phyloP scores from a whole-genome alignment of 345 rosid species.

The Nasturtium officinale region DNA sequence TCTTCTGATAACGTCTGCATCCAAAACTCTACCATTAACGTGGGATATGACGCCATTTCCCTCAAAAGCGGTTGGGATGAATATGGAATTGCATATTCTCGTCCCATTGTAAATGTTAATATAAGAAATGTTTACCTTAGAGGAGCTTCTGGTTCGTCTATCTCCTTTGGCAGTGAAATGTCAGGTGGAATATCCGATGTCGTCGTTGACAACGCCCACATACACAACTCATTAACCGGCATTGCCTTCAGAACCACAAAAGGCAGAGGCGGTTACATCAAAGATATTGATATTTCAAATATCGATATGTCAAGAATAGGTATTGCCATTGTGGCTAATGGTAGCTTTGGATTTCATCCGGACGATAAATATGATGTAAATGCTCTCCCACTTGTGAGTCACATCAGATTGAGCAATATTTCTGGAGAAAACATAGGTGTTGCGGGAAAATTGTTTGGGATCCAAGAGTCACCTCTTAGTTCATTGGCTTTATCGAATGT shows the following conservation, averaged over 20 bases:
- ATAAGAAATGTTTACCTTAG: slow-evolving; percentile 47
- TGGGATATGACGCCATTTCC: slow-evolving; percentile 61
- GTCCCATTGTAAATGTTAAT: slow-evolving; percentile 47
- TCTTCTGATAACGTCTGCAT: slow-evolving; percentile 62
- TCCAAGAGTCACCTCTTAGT: slow-evolving; percentile 52
- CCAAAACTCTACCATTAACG: slow-evolving; percentile 54
- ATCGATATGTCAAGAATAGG: slow-evolving; percentile 44
- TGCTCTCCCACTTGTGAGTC: slow-evolving; percentile 51
- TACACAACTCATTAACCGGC: slow-evolving; percentile 45
- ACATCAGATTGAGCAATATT: slow-evolving; percentile 48
- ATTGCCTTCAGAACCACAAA: slow-evolving; percentile 52
- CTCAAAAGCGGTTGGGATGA: slow-evolving; percentile 79
- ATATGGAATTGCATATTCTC: slow-evolving; percentile 55
- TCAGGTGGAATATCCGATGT: slow-evolving; percentile 61
- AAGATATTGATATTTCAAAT: slow-evolving; percentile 48
- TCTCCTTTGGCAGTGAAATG: slow-evolving; percentile 65
- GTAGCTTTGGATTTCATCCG: slow-evolving; percentile 58
- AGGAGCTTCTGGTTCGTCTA: slow-evolving; percentile 51
- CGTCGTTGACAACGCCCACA: slow-evolving; percentile 41
- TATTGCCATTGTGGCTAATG: slow-evolving; percentile 48
- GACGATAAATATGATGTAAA: slow-evolving; percentile 50
- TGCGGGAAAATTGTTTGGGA: slow-evolving; percentile 53
- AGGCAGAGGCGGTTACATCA: slow-evolving; percentile 66
- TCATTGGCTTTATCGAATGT: slow-evolving; percentile 52
- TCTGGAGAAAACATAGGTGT: slow-evolving; percentile 46